Evolutionary conservation across 1,284 basidiomycete genomes (phyloP).

Genomic region (Abortiporus biennis): DNA sequence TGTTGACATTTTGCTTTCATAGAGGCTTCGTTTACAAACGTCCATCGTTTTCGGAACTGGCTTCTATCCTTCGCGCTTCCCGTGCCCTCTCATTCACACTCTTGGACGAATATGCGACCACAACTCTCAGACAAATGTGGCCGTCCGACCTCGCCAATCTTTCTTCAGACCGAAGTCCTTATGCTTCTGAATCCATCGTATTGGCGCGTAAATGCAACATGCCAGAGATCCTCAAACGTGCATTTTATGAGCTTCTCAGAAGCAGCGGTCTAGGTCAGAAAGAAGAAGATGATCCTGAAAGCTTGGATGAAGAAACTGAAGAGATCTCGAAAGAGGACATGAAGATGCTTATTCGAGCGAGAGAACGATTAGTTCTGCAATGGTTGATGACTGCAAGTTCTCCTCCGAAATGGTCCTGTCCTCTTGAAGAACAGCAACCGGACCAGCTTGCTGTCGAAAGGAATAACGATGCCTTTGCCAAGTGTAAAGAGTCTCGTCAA

Average conservation of each 20-base stretch:
- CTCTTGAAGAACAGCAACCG: not conserved
- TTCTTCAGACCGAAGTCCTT: constrained; percentile 8
- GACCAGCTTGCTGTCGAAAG: not conserved
- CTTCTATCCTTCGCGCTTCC: constrained; percentile 25
- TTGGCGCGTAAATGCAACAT: constrained; percentile 24
- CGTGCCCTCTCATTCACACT: constrained; percentile 19
- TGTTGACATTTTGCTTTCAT: not conserved
- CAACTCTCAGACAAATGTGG: constrained; percentile 25
- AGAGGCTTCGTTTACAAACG: constrained; percentile 20
- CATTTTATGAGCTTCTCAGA: constrained; percentile 32
- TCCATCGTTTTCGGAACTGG: constrained; percentile 22
- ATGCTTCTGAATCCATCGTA: constrained; percentile 25
- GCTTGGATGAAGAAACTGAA: constrained; percentile 8
- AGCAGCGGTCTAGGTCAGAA: constrained; percentile 20
- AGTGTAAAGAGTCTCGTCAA: constrained; percentile 10
- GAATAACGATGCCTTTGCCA: not conserved
- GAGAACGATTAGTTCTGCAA: constrained; percentile 16
- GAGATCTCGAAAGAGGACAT: constrained; percentile 15
- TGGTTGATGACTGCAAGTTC: constrained; percentile 20
- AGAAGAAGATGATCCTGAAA: constrained; percentile 6
- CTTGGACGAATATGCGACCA: constrained; percentile 20
- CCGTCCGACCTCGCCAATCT: constrained; percentile 18
- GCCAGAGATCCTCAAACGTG: constrained; percentile 27
- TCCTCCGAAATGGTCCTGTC: constrained; percentile 16
- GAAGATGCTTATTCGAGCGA: constrained; percentile 16